These are phyloP conservation scores for Kockovaella imperatae DNA, from an alignment of 768 basidiomycete genomes.

Conservation along the genomic window DNA sequence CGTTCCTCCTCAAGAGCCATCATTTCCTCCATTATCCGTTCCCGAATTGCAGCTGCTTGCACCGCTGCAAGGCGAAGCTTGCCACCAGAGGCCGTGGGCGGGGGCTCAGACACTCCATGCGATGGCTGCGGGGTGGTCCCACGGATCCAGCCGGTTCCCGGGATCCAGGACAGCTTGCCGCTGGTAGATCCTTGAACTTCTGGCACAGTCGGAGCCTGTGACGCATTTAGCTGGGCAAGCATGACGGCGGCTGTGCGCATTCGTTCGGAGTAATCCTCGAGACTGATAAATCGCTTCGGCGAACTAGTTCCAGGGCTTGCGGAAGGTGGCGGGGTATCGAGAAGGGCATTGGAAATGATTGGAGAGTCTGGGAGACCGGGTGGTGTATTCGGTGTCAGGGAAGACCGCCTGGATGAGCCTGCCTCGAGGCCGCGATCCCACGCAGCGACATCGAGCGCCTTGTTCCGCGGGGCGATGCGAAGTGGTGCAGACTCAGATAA, in stretches of 20 bases:
- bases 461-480: slow-evolving; percentile 75
- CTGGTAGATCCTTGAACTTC: slow-evolving; percentile 16
- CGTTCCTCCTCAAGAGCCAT: slow-evolving; percentile 90
- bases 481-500: slow-evolving; percentile 76
- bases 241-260: slow-evolving; percentile 98
- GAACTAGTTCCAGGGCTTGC: slow-evolving; percentile 1
- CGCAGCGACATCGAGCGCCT: slow-evolving; percentile 72
- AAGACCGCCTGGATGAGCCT: not conserved
- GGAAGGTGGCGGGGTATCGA: slow-evolving; percentile 4
- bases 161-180: slow-evolving; percentile 51
- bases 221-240: slow-evolving; percentile 88
- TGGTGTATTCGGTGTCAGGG: not conserved
- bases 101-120: slow-evolving; percentile 5
- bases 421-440: slow-evolving; percentile 50
- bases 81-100: slow-evolving; percentile 50
- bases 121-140: slow-evolving; percentile 10
- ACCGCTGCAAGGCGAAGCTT: slow-evolving; percentile 58
- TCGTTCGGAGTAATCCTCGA: slow-evolving; percentile 96
- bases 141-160: slow-evolving; percentile 54
- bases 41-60: slow-evolving; percentile 83
- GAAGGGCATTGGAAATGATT: not conserved
- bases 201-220: slow-evolving; percentile 33
- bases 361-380: slow-evolving; percentile 1
- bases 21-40: slow-evolving; percentile 99
- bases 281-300: slow-evolving; percentile 53